Conservation (phyloP, 371 early-diverging fungal genomes). For the Apophysomyces sp. region DNA sequence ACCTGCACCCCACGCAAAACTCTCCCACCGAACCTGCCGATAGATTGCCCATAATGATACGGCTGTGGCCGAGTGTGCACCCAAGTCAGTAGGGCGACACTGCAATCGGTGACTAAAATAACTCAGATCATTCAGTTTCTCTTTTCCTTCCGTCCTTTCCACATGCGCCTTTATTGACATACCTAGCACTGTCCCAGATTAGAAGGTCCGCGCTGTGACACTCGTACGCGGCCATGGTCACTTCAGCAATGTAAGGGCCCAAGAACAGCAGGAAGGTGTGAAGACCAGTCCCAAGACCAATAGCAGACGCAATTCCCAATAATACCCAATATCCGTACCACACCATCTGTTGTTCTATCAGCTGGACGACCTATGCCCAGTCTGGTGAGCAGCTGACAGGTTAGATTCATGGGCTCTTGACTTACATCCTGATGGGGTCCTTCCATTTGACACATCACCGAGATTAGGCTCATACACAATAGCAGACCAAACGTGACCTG, state of each 20-base stretch:
- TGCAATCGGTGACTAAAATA: constrained; percentile 33
- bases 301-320: constrained; percentile 84
- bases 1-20: constrained; percentile 89
- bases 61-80: constrained; percentile 15
- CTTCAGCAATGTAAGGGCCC: constrained; percentile 86
- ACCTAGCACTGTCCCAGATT: constrained; percentile 17
- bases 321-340: constrained; percentile 90
- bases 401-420: background rate
- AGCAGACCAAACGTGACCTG: constrained; percentile 9
- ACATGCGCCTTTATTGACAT: background rate
- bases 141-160: background rate
- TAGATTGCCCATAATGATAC: constrained; percentile 61
- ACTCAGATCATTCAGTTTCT: background rate
- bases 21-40: constrained; percentile 70
- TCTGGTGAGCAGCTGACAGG: background rate
- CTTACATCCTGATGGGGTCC: constrained; percentile 25
- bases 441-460: constrained; percentile 13
- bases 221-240: constrained; percentile 79
- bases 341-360: constrained; percentile 23
- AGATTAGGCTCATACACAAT: background rate
- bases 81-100: constrained; percentile 21
- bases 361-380: constrained; percentile 7
- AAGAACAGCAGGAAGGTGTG: constrained; percentile 93
- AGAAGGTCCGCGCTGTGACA: constrained; percentile 61
- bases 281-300: constrained; percentile 90